Percentiles rank a stretch among this genome's conserved stretches.
Evolutionary conservation across 1,284 basidiomycete genomes (phyloP).

Genomic region (Apiotrichum sp.): DNA sequence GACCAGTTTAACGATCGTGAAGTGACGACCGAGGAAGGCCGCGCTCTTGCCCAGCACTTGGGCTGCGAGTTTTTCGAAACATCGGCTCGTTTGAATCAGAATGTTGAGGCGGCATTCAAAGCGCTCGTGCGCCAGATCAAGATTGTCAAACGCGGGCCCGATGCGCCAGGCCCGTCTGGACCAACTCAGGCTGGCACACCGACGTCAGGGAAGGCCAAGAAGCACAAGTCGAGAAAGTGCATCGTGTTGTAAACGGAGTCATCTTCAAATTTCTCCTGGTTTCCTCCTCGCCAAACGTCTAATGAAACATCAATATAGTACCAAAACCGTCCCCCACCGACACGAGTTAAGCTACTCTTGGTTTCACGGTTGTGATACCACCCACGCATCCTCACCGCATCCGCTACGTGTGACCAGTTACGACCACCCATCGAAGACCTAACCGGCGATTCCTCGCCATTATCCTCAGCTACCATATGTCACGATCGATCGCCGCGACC

Average conservation of each 20-base stretch:
- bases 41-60: slow-evolving; percentile 72
- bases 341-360: background rate
- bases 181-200: slow-evolving; percentile 3
- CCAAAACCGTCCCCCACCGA: background rate
- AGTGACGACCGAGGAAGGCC: slow-evolving; percentile 82
- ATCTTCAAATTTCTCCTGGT: background rate
- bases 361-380: no score
- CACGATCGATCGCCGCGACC: no score
- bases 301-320: no score
- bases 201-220: slow-evolving; percentile 27
- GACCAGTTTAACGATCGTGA: slow-evolving; percentile 73
- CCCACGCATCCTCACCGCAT: no score
- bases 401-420: background rate
- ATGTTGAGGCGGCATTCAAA: slow-evolving; percentile 90
- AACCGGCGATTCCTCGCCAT: no score
- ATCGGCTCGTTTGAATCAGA: slow-evolving; percentile 88
- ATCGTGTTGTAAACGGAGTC: slow-evolving; percentile 35
- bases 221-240: slow-evolving; percentile 46
- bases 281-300: background rate
- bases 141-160: slow-evolving; percentile 24
- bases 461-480: no score
- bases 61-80: slow-evolving; percentile 96
- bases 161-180: background rate
- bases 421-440: background rate
- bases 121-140: slow-evolving; percentile 80